phyloP scores from a whole-genome alignment of 2,329 filamentous ascomycete genomes.

The Neurospora sp. region DNA sequence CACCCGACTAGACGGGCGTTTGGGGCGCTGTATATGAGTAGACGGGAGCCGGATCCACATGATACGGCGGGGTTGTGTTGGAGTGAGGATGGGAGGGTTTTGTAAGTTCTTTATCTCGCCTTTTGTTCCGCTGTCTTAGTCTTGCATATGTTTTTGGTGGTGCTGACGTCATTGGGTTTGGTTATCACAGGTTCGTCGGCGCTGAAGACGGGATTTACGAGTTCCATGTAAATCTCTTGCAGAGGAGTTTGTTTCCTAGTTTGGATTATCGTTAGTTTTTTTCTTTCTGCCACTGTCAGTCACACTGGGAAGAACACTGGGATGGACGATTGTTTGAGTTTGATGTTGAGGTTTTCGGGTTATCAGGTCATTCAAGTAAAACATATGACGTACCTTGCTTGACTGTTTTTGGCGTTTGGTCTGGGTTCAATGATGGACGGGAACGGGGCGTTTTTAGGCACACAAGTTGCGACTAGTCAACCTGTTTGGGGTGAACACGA shows the following conservation, averaged over 20 bases:
- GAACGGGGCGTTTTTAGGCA: neutral
- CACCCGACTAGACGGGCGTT: slow-evolving; percentile 18
- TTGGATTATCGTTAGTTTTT: slow-evolving; percentile 20
- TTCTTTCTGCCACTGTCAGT: slow-evolving; percentile 16
- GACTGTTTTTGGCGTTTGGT: neutral
- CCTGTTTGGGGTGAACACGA: neutral
- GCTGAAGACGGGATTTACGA: slow-evolving; percentile 69
- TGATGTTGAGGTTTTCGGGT: neutral
- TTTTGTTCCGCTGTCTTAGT: neutral
- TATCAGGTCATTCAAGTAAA: neutral
- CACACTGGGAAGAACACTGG: neutral
- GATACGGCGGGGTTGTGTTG: slow-evolving; percentile 53
- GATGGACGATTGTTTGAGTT: neutral
- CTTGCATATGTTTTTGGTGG: too few relatives aligned
- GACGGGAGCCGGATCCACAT: slow-evolving; percentile 33
- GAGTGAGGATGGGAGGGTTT: slow-evolving; percentile 48
- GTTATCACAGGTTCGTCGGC: slow-evolving; percentile 42
- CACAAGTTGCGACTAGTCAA: too few relatives aligned
- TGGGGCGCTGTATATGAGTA: slow-evolving; percentile 10
- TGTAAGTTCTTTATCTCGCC: slow-evolving; percentile 35
- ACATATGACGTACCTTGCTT: neutral
- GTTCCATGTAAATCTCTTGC: slow-evolving; percentile 54
- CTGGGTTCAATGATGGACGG: neutral
- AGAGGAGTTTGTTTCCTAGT: slow-evolving; percentile 49
- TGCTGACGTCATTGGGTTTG: too few relatives aligned